Conservation (phyloP, 345 rosid species). For the Hirschfeldia incana region DNA sequence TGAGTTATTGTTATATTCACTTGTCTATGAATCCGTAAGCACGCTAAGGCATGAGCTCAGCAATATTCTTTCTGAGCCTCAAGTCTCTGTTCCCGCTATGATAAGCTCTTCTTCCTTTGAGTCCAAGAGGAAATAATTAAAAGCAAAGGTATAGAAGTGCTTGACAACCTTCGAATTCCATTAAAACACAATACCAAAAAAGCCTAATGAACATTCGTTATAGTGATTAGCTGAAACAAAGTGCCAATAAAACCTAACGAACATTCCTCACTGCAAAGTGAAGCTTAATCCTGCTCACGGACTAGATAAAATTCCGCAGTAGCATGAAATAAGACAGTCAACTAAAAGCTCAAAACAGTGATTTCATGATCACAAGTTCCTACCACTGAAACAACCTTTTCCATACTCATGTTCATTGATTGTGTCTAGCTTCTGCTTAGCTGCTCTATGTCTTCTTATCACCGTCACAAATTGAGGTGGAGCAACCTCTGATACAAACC, state of each 20-base stretch:
- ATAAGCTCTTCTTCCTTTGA: background rate
- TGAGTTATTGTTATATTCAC: background rate
- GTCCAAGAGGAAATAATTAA: background rate
- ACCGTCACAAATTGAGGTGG: slow-evolving; percentile 76
- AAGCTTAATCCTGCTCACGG: background rate
- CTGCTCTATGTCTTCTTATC: slow-evolving; percentile 56
- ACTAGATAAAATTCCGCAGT: background rate
- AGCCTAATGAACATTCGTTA: background rate
- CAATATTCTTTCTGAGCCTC: background rate
- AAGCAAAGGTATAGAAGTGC: background rate
- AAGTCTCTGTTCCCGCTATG: background rate
- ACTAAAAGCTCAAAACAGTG: background rate
- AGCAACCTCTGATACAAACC: slow-evolving; percentile 70
- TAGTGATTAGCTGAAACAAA: background rate
- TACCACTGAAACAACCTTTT: slow-evolving; percentile 40
- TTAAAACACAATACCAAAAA: background rate
- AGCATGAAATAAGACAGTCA: background rate
- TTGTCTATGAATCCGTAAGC: background rate
- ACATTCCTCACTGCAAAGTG: background rate
- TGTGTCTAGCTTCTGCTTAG: slow-evolving; percentile 62
- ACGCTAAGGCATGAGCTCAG: background rate
- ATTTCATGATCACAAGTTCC: slow-evolving; percentile 11
- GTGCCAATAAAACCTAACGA: background rate
- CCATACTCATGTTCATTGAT: slow-evolving; percentile 75
- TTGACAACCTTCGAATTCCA: background rate